phyloP scores from a whole-genome alignment of 2,329 filamentous ascomycete genomes.

The Berkeleyomyces basicola region DNA sequence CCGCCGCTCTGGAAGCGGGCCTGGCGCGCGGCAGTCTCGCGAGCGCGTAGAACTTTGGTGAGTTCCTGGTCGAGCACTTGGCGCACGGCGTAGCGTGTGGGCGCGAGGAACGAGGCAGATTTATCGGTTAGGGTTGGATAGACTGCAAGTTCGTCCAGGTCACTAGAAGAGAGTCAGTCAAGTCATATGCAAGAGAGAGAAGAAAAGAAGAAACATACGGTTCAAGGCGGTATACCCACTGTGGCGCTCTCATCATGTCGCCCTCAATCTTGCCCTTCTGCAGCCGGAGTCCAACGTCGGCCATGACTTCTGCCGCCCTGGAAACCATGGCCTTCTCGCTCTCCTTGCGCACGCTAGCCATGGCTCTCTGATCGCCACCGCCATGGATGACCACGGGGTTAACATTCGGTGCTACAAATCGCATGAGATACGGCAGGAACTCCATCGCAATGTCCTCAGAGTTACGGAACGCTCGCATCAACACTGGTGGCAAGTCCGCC shows the following conservation, averaged over 20 bases:
- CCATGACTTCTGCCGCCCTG: conserved; percentile 65
- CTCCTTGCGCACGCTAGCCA: conserved; percentile 77
- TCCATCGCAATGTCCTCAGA: conserved; percentile 63
- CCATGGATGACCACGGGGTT: conserved; percentile 69
- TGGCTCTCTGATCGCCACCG: conserved; percentile 44
- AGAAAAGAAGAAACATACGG: conserved; percentile 42
- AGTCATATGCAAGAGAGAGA: background rate
- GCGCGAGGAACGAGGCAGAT: conserved; percentile 41
- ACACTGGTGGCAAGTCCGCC: conserved; percentile 49
- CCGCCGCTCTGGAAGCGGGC: conserved; percentile 43
- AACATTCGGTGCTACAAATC: conserved; percentile 74
- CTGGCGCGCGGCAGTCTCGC: conserved; percentile 49
- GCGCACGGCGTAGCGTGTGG: conserved; percentile 78
- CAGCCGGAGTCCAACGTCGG: conserved; percentile 65
- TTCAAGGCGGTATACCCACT: conserved; percentile 88
- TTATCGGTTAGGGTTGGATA: conserved; percentile 52
- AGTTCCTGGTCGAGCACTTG: conserved; percentile 90
- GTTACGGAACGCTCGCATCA: conserved; percentile 65
- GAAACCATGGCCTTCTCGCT: conserved; percentile 66
- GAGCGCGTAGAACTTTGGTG: conserved; percentile 50
- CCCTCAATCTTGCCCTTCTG: conserved; percentile 66
- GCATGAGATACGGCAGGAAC: conserved; percentile 67
- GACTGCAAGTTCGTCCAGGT: conserved; percentile 59
- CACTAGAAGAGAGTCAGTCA: conserved; percentile 23
- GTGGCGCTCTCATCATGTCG: conserved; percentile 43